These are phyloP conservation scores for Spinacia oleracea DNA, from an alignment of 179 eudicot species.

Conservation along the genomic window DNA sequence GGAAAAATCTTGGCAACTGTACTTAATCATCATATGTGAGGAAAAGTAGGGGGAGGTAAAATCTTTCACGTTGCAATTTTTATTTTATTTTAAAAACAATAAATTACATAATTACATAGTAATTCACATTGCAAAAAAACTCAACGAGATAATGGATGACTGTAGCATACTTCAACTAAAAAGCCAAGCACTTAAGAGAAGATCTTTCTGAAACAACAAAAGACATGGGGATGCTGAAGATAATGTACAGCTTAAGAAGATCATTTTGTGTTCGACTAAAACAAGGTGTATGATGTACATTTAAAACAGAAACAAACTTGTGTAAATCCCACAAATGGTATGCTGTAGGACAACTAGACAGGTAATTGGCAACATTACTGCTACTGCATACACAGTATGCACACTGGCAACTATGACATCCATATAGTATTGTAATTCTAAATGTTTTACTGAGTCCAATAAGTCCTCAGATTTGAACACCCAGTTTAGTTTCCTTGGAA, in stretches of 20 bases:
- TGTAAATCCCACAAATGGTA: not conserved
- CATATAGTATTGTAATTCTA: not conserved
- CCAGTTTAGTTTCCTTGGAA: not conserved
- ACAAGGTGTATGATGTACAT: no score
- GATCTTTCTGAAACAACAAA: not conserved
- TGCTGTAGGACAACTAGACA: not conserved
- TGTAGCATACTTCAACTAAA: not conserved
- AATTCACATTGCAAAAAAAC: not conserved
- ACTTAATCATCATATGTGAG: not conserved
- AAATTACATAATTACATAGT: not conserved
- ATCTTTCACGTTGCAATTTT: no score
- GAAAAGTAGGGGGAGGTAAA: not conserved
- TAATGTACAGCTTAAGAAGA: not conserved
- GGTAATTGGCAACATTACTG: not conserved
- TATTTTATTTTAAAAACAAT: no score
- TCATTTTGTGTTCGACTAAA: no score
- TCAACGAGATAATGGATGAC: not conserved
- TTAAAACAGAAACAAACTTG: not conserved
- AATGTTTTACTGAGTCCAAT: no score
- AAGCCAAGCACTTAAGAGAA: not conserved
- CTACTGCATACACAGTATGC: not conserved
- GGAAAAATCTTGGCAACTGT: not conserved
- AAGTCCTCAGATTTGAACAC: not conserved
- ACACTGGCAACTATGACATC: not conserved
- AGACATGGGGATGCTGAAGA: not conserved